Conservation (phyloP, 176 grass and related monocot genomes). For the Bonia amplexicaulis region DNA sequence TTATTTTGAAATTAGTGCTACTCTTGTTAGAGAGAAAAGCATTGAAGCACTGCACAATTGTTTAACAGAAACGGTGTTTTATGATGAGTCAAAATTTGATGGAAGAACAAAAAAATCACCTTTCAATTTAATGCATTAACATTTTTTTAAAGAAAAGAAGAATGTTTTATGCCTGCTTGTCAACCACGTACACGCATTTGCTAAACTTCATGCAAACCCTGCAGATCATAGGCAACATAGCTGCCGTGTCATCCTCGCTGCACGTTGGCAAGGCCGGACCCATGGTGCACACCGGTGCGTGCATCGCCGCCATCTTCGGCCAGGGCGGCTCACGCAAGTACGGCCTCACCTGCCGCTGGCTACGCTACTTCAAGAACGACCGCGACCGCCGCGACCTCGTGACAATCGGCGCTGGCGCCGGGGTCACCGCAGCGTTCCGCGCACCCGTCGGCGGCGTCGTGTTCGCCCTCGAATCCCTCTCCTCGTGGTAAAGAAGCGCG, state of each 20-base stretch:
- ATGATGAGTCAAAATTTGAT: neutral
- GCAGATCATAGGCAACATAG: constrained; percentile 66
- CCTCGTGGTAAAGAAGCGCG: constrained; percentile 50
- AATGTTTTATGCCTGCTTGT: neutral
- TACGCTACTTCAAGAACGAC: constrained; percentile 95
- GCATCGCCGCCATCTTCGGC: constrained; percentile 75
- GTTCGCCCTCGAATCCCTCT: constrained; percentile 81
- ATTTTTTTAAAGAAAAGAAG: neutral
- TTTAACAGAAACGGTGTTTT: too few species aligned
- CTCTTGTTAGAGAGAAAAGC: too few species aligned
- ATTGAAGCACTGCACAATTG: too few species aligned
- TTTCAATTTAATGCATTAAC: neutral
- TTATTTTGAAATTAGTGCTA: too few species aligned
- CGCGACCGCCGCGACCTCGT: constrained; percentile 91
- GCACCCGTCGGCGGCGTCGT: constrained; percentile 85
- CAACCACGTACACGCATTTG: neutral
- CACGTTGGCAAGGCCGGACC: constrained; percentile 90
- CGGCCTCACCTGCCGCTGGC: constrained; percentile 75
- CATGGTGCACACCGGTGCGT: constrained; percentile 96
- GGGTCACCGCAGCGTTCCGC: constrained; percentile 71
- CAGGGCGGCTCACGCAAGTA: constrained; percentile 85
- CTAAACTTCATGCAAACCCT: neutral
- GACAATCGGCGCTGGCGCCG: constrained; percentile 75
- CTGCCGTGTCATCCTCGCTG: constrained; percentile 81
- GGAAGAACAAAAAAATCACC: neutral